These are phyloP conservation scores for Daucus carota DNA, from an alignment of 129 eudicot species.

Conservation along the genomic window DNA sequence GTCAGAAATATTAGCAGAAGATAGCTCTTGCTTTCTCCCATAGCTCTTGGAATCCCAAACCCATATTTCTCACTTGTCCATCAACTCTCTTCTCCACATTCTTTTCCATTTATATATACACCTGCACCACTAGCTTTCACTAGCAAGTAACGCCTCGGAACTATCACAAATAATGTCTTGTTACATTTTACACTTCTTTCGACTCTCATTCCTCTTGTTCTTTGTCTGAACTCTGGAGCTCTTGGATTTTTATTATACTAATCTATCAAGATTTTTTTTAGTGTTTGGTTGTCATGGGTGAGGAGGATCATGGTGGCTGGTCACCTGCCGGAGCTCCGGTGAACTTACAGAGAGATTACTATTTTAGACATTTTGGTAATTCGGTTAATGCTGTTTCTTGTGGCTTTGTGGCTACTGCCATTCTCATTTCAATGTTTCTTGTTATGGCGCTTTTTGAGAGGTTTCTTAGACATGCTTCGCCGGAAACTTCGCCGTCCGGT, in stretches of 20 bases:
- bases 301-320: conserved; percentile 9
- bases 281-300: neutral
- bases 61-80: neutral
- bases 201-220: conserved; percentile 4
- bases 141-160: conserved; percentile 5
- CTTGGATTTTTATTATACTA: neutral
- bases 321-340: conserved; percentile 14
- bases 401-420: conserved; percentile 76
- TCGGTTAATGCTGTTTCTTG: conserved; percentile 66
- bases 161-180: neutral
- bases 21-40: neutral
- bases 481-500: conserved; percentile 13
- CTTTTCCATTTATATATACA: neutral
- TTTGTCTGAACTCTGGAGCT: too few relatives aligned
- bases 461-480: conserved; percentile 46
- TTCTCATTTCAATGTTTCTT: conserved; percentile 61
- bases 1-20: conserved; percentile 3
- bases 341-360: conserved; percentile 16
- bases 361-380: conserved; percentile 52
- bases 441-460: conserved; percentile 73
- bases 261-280: too few relatives aligned
- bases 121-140: neutral
- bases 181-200: neutral
- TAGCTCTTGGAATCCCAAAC: neutral
- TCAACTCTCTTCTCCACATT: neutral